Base-by-base conservation (phyloP, 2,329 filamentous ascomycete species). In the Ophiostoma montium region DNA sequence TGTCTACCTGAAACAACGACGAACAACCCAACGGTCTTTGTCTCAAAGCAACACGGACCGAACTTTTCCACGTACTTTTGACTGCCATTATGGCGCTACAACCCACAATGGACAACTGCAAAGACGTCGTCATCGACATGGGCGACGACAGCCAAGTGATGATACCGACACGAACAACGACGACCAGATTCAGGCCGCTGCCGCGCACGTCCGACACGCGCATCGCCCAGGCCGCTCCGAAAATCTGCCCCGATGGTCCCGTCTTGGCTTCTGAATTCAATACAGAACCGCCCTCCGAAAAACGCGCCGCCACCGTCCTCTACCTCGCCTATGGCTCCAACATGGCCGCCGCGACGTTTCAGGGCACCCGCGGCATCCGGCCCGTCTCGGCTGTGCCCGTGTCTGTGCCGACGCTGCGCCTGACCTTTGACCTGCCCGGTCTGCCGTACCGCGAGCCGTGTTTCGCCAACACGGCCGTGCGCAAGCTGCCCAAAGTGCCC, bases 271-370 rank as follows among this genome's bases (percentile, higher is more conserved):
- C 46, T 19, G 15, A 10, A 15, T 35, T 31, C n/a, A 15, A 15
- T 23, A 15, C 21, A 13, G 15, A 39, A 19, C 7, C 3, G 2
- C 21, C 6, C 11, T 10, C 21, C 23, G 13, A 21, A 8, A 30
- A n/a, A 27, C 13, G 30, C 36, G 36, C 13, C 13, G 38, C 18
- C 19, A 39, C 83, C 1, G 71, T 88, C 23, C 74, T 89, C 47
- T 90, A 90, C 63, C 76, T 90, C 19, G 90, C 89, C 11, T 96
- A 95, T 62, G 92, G 90, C 56, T 95, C 88, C 47, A 96, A 96
- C 63, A 76, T 96, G 53, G 79, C 75, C 53, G 78, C 81, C 13
- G 70, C 86, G 62, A 94, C 85, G 0, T 95, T 96, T 63, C 73
- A 82, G 44, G 85, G 84, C 51, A 70, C 66, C 52, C 82, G 90